Base-by-base conservation (phyloP, 148 eudicot genomes). In the Salicornia ramosissima region DNA sequence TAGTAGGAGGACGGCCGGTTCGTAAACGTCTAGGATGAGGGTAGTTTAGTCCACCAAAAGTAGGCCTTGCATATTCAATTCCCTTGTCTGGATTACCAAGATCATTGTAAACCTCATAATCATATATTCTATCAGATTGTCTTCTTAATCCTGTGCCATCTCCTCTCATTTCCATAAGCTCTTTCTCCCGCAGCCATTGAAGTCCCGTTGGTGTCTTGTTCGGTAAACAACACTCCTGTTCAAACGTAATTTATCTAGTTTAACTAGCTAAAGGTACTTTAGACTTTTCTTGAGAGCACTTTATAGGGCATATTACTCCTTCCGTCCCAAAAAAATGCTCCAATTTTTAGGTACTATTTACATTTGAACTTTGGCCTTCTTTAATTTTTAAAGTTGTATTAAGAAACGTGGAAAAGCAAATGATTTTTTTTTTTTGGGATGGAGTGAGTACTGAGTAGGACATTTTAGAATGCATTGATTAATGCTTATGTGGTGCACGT, bases 1-100 rank as follows among this genome's bases (percentile, higher is more conserved):
- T 14, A 5, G 58, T 71, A 21, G 74, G 75, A 28, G 68, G 67
- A 18, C 81, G 77, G 18, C 78, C 81, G 0, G 78, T 74, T 47
- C 75, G 63, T 36, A 74, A 70, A 1, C 78, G 75, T 15, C 81
- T 74, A 30, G 81, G 81, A 58, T 79, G 67, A 5, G 77, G 80
- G 36, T 24, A 24, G 30, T 68, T 51, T 30, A 22, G 14, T 15
- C 74, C 75, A 22, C 71, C 78, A 25, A 79, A 71, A 12, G 60
- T 60, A 5, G 81, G 81, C 49, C 81, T 75, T 3, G 42, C 70
- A 47, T 53, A 52, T 15, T 68, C 34, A 4, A 9, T 24, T 31
- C 61, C 56, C 39, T 10, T 57, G 42, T 78, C 81, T 4, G 81
- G 78, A 30, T 79, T 51, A 9, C 81, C 81, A 39, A 79, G 40